Conservation (phyloP, 805 yeast genomes). For the Schizosaccharomyces pombe region DNA sequence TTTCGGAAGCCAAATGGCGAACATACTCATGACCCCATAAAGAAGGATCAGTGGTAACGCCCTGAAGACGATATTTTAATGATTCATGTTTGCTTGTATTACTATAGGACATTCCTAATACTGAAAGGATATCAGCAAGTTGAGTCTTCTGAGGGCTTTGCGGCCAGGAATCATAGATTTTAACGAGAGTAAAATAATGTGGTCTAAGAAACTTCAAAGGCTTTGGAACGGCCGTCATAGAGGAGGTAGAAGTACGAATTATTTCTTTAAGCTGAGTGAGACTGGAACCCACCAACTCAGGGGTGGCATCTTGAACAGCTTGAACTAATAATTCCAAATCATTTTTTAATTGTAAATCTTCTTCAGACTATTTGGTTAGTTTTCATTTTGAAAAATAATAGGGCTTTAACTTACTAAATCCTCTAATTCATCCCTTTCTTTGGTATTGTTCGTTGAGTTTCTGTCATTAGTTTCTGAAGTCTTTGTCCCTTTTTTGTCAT, state of each 20-base stretch:
- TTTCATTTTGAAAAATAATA: neutral
- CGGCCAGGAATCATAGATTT: slow-evolving; percentile 46
- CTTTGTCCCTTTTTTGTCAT: neutral
- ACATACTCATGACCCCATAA: slow-evolving; percentile 97
- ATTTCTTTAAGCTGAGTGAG: slow-evolving; percentile 46
- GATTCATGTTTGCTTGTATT: slow-evolving; percentile 61
- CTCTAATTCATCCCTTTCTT: neutral
- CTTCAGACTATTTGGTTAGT: slow-evolving; percentile 39
- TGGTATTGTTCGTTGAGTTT: neutral
- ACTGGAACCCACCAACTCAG: slow-evolving; percentile 31
- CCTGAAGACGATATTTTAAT: slow-evolving; percentile 49
- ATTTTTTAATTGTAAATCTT: slow-evolving; percentile 66
- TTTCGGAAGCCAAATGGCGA: slow-evolving; percentile 84
- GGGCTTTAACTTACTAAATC: neutral
- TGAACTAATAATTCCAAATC: slow-evolving; percentile 76
- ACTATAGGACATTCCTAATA: slow-evolving; percentile 82
- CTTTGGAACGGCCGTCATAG: slow-evolving; percentile 98
- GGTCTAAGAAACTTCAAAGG: slow-evolving; percentile 91
- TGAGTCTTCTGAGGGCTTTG: slow-evolving; percentile 20
- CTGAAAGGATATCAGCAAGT: slow-evolving; percentile 76
- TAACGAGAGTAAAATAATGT: slow-evolving; percentile 45
- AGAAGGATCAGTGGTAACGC: slow-evolving; percentile 33
- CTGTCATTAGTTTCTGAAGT: neutral
- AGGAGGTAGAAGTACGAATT: slow-evolving; percentile 80
- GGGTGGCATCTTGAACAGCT: slow-evolving; percentile 22